Percentiles rank a stretch among this genome's conserved stretches.
phyloP scores from a whole-genome alignment of 202 grass and related monocot genomes.

The Panicum hallii region DNA sequence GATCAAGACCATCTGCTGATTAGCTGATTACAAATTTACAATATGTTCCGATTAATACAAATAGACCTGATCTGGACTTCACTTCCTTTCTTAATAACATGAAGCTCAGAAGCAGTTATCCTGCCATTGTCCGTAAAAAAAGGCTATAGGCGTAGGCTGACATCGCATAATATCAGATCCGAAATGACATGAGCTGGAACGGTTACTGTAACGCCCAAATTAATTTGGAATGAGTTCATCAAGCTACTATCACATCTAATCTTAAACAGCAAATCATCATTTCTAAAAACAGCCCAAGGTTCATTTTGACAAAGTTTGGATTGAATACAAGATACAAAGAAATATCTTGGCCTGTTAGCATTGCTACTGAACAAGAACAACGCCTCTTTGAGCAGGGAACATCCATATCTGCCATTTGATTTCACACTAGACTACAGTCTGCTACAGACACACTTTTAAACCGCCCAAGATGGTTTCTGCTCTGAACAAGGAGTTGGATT shows the following conservation, averaged over 20 bases:
- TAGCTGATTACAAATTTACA: background rate
- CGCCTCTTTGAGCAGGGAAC: slow-evolving; percentile 11
- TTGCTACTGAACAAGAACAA: slow-evolving; percentile 9
- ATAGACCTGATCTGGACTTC: background rate
- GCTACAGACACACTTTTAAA: slow-evolving; percentile 40
- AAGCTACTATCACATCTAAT: background rate
- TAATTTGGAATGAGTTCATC: background rate
- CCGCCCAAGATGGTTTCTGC: slow-evolving; percentile 68
- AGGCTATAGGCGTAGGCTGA: background rate
- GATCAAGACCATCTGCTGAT: background rate
- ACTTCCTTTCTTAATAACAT: background rate
- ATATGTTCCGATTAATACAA: background rate
- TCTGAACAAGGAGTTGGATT: slow-evolving; percentile 44
- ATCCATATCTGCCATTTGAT: slow-evolving; percentile 9
- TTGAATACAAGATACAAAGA: background rate
- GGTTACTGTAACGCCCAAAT: background rate
- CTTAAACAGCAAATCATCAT: slow-evolving; percentile 4
- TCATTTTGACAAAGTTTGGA: background rate
- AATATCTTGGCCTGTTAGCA: slow-evolving; percentile 17
- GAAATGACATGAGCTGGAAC: background rate
- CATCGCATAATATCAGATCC: background rate
- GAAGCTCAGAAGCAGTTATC: background rate
- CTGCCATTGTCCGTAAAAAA: background rate
- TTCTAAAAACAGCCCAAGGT: background rate
- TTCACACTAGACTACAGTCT: slow-evolving; percentile 25